Base-by-base conservation (phyloP, 2,329 filamentous ascomycete genomes). In the Anthostomella pinea region DNA sequence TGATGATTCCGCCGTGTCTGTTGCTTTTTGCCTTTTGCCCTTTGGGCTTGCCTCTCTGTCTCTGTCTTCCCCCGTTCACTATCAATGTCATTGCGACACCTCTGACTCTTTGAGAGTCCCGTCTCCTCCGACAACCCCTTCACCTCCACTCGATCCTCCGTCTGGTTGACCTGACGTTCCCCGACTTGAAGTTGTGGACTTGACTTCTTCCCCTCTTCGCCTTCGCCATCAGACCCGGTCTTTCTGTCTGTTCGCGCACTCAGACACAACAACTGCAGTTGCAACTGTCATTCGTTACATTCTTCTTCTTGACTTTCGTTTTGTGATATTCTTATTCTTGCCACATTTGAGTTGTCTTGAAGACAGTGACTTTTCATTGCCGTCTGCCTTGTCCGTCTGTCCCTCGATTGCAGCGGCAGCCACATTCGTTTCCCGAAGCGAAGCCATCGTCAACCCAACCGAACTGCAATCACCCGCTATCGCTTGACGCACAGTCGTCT, bases 271-370 rank as follows among this genome's bases (percentile, higher is more conserved):
- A 30, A 8, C 41, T 25, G 20, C 15, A 28, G 27, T 43, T 31
- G 42, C n/a, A 19, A 18, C 22, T 11, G 22, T 33, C 40, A 22
- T 35, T 38, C 46, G 26, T 37, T 47, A 41, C 45, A 35, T 32
- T 49, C 43, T 45, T 43, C 47, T 51, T 46, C 37, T 48, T 18
- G 38, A 49, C 49, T 35, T 30, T 53, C 44, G 40, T 48, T 49
- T 35, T 43, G n/a, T n/a, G n/a, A n/a, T n/a, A 22, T 39, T 39
- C 23, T 30, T 27, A 35, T 36, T 40, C 27, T 35, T 34, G 38
- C 34, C 39, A 40, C 39, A 39, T 22, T 27, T 14, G 39, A 48
- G 41, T 41, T 47, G 49, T 54, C 51, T 52, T 49, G 50, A 54
- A 38, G 50, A 52, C 50, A 49, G 19, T 31, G 26, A 35, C 36